Conservation (phyloP, 1,139 yeast genomes). For the Yamadazyma oceani region DNA sequence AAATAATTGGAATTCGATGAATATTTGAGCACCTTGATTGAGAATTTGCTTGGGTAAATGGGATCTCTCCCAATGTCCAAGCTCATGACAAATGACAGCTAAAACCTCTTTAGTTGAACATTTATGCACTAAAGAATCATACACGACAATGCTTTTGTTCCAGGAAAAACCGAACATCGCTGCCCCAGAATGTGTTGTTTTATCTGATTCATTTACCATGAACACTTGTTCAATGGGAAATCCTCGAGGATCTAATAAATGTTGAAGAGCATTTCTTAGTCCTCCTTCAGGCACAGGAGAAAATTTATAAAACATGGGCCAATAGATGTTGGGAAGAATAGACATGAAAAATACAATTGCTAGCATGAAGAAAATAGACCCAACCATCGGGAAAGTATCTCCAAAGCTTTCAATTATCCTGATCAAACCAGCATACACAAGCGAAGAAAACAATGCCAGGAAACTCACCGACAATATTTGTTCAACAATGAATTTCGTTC, state of each 20-base stretch:
- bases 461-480: conserved; percentile 1
- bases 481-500: conserved; percentile 2
- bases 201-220: conserved; percentile 66
- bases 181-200: conserved; percentile 86
- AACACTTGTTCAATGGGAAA: conserved; percentile 3
- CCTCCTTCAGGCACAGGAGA: conserved; percentile 5
- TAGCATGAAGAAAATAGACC: conserved; percentile 4
- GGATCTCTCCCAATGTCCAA: conserved; percentile 84
- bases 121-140: conserved; percentile 72
- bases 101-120: conserved; percentile 67
- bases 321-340: conserved; percentile 1
- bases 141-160: conserved; percentile 82
- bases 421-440: conserved; percentile 3
- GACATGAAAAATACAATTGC: conserved; percentile 4
- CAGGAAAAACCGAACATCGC: conserved; percentile 85
- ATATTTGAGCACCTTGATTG: conserved; percentile 7
- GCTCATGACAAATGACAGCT: conserved; percentile 85
- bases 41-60: conserved; percentile 33
- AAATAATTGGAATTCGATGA: conserved; percentile 6
- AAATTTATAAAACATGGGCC: conserved; percentile 5
- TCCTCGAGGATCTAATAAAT: not conserved
- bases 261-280: conserved; percentile 3
- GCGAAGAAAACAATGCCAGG: conserved; percentile 2
- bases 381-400: conserved; percentile 2
- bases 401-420: conserved; percentile 3